A percentile compares a stretch with the other conserved stretches of the same genome.
phyloP scores from a whole-genome alignment of 352 stramenopile genomes.

The Globisporangium splendens region DNA sequence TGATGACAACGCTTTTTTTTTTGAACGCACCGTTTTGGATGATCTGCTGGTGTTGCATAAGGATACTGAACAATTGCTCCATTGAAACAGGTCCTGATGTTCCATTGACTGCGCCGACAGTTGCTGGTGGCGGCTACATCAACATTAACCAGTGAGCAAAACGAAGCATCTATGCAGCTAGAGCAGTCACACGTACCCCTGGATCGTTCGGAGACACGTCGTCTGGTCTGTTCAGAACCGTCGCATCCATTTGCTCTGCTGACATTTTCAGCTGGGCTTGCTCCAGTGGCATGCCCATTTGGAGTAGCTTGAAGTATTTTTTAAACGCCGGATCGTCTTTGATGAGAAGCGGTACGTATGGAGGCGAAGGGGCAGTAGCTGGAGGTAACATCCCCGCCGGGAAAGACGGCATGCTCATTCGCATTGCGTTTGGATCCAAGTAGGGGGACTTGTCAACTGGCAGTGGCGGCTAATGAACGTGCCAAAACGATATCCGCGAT shows the following conservation, averaged over 20 bases:
- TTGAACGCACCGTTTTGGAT: slow-evolving; percentile 67
- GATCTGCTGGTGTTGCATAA: slow-evolving; percentile 88
- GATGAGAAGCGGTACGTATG: slow-evolving; percentile 69
- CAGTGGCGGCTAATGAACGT: slow-evolving; percentile 20
- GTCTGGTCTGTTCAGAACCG: slow-evolving; percentile 63
- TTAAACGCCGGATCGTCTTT: slow-evolving; percentile 69
- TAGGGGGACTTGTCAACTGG: not conserved
- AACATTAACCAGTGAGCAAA: slow-evolving; percentile 1
- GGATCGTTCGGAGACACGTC: slow-evolving; percentile 77
- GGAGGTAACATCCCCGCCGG: slow-evolving; percentile 16
- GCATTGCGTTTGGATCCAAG: slow-evolving; percentile 5
- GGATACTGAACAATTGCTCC: slow-evolving; percentile 82
- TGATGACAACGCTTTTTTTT: not conserved
- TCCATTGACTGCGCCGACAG: slow-evolving; percentile 7
- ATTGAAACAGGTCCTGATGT: slow-evolving; percentile 64
- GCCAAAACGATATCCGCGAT: not conserved
- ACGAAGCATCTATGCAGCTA: not conserved
- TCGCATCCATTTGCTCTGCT: slow-evolving; percentile 55
- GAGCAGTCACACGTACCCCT: slow-evolving; percentile 39
- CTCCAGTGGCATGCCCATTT: slow-evolving; percentile 81
- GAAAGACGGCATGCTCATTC: slow-evolving; percentile 29
- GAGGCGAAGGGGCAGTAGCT: slow-evolving; percentile 9
- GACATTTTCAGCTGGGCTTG: slow-evolving; percentile 86
- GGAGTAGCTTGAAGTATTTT: slow-evolving; percentile 82
- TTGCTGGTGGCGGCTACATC: slow-evolving; percentile 34